Evolutionary conservation across 345 rosid genomes (phyloP), one percentile per base, ranked within the genome.

Genomic region (Euphorbia tirucalli): DNA sequence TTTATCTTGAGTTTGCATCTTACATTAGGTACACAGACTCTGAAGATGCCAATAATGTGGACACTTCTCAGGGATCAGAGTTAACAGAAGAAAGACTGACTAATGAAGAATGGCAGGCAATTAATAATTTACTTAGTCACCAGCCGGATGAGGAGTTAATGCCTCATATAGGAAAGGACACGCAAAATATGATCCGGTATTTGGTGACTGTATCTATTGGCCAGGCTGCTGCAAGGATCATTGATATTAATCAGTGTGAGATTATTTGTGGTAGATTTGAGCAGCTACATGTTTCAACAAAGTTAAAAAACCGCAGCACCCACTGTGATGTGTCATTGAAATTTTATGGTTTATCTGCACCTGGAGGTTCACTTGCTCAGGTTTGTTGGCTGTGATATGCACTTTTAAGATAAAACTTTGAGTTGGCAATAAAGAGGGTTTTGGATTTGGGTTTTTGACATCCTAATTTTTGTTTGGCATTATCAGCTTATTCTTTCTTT

Each of bases 331-430:
- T 92, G 76, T 85, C 82, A 24, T 77, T 95, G 82, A 92, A 83
- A 82, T 95, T 84, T 71, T 95, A 90, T 87, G 99, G 99, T 70
- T 82, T 95, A 82, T 92, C 96, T 73, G 89, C 91, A 54, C 99
- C 99, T 68, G 99, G 93, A 85, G 99, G 99, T 78, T 88, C 99
- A 48, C 88, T 95, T 81, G 97, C 97, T 37, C 87, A 95, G 99
- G 99, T 95, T 81, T 82, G 92, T 81, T 80, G 77, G 66, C 69
- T 68, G 18, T 62, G 44, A 32, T 63, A 39, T 75, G 59, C 41
- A 61, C 27, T 62, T n/a, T 7, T 54, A 21, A 22, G 55, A 31
- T 49, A 52, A 44, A 61, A 55, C 28, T 54, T 60, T 67, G 46
- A 37, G 59, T 62, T 59, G 10, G 39, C 22, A 49, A 22, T 56